phyloP scores from a whole-genome alignment of 495 filamentous ascomycete genomes.

The Penicillium flavigenum region DNA sequence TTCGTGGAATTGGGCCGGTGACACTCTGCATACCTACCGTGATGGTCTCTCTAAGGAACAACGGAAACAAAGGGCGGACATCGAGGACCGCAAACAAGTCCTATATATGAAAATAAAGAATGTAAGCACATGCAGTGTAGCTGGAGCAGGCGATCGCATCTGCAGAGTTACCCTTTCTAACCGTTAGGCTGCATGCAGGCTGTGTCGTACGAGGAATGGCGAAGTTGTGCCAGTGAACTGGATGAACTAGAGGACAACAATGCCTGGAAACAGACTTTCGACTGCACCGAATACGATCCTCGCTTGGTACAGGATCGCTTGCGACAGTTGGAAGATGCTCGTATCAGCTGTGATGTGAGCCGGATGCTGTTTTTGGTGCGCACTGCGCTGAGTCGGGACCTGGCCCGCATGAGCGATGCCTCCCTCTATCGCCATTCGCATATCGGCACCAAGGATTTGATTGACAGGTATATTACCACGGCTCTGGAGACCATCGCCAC shows the following conservation, averaged over 20 bases:
- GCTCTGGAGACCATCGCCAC: constrained; percentile 68
- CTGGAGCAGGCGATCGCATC: constrained; percentile 11
- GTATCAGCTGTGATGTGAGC: constrained; percentile 68
- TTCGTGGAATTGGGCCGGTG: constrained; percentile 46
- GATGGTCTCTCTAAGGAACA: constrained; percentile 59
- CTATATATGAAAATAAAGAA: constrained; percentile 61
- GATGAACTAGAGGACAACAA: constrained; percentile 80
- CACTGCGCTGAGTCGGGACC: constrained; percentile 73
- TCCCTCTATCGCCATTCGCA: constrained; percentile 82
- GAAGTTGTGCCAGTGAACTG: constrained; percentile 67
- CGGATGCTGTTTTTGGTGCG: constrained; percentile 79
- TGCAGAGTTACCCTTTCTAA: constrained; percentile 21
- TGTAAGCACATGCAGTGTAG: constrained; percentile 39
- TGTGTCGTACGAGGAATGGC: constrained; percentile 60
- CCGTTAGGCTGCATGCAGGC: constrained; percentile 49
- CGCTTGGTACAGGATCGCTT: constrained; percentile 66
- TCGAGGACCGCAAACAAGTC: constrained; percentile 62
- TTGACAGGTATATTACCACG: constrained; percentile 83
- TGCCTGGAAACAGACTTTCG: constrained; percentile 71
- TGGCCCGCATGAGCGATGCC: constrained; percentile 83
- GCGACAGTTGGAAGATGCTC: constrained; percentile 71
- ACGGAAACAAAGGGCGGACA: constrained; percentile 46
- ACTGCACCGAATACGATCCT: constrained; percentile 67
- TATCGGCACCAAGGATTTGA: constrained; percentile 80
- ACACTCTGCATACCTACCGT: constrained; percentile 48